Base-by-base conservation (phyloP, 352 stramenopile species). In the Pythium dissimile region DNA sequence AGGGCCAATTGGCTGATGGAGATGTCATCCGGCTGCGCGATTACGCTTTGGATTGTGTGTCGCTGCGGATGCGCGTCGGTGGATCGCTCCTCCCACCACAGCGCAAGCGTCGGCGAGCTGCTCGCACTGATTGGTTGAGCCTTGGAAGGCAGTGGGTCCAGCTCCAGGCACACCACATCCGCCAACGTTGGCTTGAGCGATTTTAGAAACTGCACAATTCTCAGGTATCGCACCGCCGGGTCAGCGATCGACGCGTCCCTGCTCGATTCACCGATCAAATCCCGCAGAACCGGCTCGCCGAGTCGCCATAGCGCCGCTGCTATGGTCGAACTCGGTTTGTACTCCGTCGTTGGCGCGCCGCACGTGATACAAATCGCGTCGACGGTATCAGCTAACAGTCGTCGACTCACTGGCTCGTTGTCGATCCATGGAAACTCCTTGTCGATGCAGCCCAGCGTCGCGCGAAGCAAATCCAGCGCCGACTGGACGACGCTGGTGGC, bases 301-400 rank as follows among this genome's bases (percentile, higher is more conserved):
- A 78, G 16, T 13, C 70, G 48, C 70, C 70, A 78, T 18, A 78
- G 57, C 28, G 71, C 63, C 1, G 64, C 47, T 26, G 50, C 23
- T n/a, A 57, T 45, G 0, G 35, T 27, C 3, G 56, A 31, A 21
- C 28, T 56, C 18, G 41, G 35, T 5, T n/a, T 11, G 18, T 28
- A 11, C 0, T 34, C 18, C 2, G 18, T 27, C 31, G 23, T 3
- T 8, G 46, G 20, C 9, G 46, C 47, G 13, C 47, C 49, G 20
- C 56, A 64, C 8, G 58, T 35, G 1, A 21, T 18, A 12, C 43
- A 18, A 1, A 61, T 11, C 12, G 39, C 23, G 4, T 46, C 6
- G 18, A 65, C 35, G 1, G 26, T 11, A 9, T 52, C 32, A 7
- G 27, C 10, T 0, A 56, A 47, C 16, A 52, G 31, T 44, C 18